Conservation (phyloP, 2,329 filamentous ascomycete species). For the Pseudopyricularia cyperi region DNA sequence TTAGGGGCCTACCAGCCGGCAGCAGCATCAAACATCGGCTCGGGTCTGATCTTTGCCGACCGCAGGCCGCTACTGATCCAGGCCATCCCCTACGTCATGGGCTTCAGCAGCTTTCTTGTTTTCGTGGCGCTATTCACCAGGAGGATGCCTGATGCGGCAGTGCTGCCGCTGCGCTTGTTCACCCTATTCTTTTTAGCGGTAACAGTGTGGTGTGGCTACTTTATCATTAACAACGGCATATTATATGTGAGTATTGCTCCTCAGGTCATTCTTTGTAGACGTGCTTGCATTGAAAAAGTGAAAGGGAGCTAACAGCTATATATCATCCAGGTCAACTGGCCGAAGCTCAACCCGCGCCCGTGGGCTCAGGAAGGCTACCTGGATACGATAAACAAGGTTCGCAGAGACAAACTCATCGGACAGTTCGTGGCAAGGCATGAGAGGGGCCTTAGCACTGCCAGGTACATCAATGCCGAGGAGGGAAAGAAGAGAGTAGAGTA, state of each 20-base stretch:
- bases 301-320: neutral
- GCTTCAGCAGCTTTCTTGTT: slow-evolving; percentile 75
- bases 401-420: slow-evolving; percentile 73
- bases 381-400: slow-evolving; percentile 70
- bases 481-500: slow-evolving; percentile 97
- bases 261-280: slow-evolving; percentile 4
- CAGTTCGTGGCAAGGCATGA: slow-evolving; percentile 62
- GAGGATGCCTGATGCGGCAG: slow-evolving; percentile 55
- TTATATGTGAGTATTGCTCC: slow-evolving; percentile 63
- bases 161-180: slow-evolving; percentile 74
- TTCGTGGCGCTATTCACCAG: slow-evolving; percentile 62
- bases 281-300: too few relatives aligned
- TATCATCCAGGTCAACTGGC: slow-evolving; percentile 76
- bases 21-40: slow-evolving; percentile 35
- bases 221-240: slow-evolving; percentile 75
- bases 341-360: slow-evolving; percentile 80
- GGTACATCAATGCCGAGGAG: slow-evolving; percentile 80
- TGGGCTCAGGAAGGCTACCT: slow-evolving; percentile 81
- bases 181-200: slow-evolving; percentile 65
- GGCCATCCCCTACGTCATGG: slow-evolving; percentile 82
- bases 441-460: slow-evolving; percentile 68
- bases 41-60: slow-evolving; percentile 73
- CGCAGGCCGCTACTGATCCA: slow-evolving; percentile 78
- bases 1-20: slow-evolving; percentile 73
- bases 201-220: slow-evolving; percentile 58